Evolutionary conservation across 1,139 yeast genomes (phyloP).

Genomic region (Scheffersomyces titani): DNA sequence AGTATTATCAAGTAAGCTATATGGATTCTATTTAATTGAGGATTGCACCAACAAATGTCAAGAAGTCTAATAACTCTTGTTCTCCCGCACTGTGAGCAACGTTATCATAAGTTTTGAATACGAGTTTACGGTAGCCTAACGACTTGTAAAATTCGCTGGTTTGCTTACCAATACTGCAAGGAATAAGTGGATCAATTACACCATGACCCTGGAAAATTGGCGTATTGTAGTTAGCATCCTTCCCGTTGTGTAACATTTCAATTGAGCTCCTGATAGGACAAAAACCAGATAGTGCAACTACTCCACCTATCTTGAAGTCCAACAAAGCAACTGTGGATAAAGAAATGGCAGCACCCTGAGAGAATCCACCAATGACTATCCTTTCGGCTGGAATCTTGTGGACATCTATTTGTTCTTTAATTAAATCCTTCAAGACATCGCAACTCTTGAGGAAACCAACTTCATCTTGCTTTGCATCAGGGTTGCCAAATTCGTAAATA

Average conservation of each 20-base stretch:
- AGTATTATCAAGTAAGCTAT: background rate
- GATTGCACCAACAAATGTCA: slow-evolving; percentile 45
- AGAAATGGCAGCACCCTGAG: slow-evolving; percentile 89
- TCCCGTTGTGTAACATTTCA: slow-evolving; percentile 20
- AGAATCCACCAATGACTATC: slow-evolving; percentile 87
- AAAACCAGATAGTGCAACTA: slow-evolving; percentile 78
- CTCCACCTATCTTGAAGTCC: slow-evolving; percentile 74
- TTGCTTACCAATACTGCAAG: slow-evolving; percentile 45
- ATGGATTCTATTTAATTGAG: slow-evolving; percentile 2
- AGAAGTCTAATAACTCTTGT: slow-evolving; percentile 63
- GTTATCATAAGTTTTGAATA: slow-evolving; percentile 62
- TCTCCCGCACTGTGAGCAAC: slow-evolving; percentile 69
- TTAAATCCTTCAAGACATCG: slow-evolving; percentile 49
- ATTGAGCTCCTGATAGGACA: slow-evolving; percentile 54
- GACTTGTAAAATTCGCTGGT: slow-evolving; percentile 49
- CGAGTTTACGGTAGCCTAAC: slow-evolving; percentile 54
- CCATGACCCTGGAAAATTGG: slow-evolving; percentile 94
- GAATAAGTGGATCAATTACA: slow-evolving; percentile 66
- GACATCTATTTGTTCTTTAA: slow-evolving; percentile 61
- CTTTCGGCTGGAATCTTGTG: slow-evolving; percentile 67
- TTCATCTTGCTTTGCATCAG: slow-evolving; percentile 54
- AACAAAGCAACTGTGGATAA: slow-evolving; percentile 52
- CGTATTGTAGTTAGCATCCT: slow-evolving; percentile 52
- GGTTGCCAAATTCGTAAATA: slow-evolving; percentile 56
- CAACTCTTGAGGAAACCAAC: slow-evolving; percentile 65